Conservation (phyloP, 257 asterid genomes). For the Primulina huaijiensis region DNA sequence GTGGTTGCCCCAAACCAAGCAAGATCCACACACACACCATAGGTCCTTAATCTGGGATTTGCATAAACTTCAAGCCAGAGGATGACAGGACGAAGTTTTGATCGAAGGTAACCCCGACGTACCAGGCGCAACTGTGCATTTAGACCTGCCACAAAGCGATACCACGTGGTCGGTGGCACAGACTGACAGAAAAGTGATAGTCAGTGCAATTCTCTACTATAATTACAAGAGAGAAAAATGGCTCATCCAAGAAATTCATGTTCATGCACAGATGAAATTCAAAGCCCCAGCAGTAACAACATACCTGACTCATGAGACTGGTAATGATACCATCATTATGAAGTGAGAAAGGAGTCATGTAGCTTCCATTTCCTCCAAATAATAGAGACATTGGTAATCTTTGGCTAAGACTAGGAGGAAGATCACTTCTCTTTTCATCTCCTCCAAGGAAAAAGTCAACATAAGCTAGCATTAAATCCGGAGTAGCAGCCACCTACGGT, state of each 20-base stretch:
- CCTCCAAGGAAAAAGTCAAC: conserved; percentile 97
- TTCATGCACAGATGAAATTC: conserved; percentile 18
- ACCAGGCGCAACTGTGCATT: conserved; percentile 92
- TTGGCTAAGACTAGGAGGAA: conserved; percentile 79
- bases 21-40: conserved; percentile 71
- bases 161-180: conserved; percentile 93
- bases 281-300: conserved; percentile 25
- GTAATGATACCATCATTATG: conserved; percentile 82
- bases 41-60: conserved; percentile 70
- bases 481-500: conserved; percentile 89
- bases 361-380: conserved; percentile 98
- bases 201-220: conserved; percentile 13
- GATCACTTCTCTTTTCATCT: conserved; percentile 89
- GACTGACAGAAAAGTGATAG: conserved; percentile 46
- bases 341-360: conserved; percentile 86
- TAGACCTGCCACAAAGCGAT: conserved; percentile 97
- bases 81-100: conserved; percentile 70
- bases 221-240: not conserved
- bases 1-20: conserved; percentile 81
- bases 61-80: conserved; percentile 84
- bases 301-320: conserved; percentile 97
- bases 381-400: conserved; percentile 85
- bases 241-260: conserved; percentile 3
- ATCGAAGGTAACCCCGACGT: conserved; percentile 76
- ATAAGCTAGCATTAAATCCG: conserved; percentile 94